Conservation (phyloP, 1,284 basidiomycete genomes). For the Austroboletus olivaceoglutinosus region DNA sequence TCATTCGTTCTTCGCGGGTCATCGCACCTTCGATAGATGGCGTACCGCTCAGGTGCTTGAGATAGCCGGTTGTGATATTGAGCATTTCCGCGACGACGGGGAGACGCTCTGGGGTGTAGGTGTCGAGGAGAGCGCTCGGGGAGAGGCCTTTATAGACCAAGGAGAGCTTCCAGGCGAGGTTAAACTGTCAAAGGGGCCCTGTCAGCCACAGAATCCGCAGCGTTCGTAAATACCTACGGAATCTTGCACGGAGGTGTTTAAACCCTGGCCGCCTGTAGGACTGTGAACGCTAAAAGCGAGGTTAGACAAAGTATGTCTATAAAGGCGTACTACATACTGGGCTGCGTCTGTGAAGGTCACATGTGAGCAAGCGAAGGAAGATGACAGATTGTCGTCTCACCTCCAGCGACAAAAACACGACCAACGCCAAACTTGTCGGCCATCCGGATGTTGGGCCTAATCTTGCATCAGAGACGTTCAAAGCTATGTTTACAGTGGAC, state of each 20-base stretch:
- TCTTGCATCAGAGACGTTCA: neutral
- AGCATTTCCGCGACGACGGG: conserved; percentile 42
- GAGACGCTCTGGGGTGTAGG: conserved; percentile 38
- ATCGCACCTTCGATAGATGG: neutral
- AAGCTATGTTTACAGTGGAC: neutral
- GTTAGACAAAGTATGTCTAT: neutral
- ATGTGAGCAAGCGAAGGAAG: neutral
- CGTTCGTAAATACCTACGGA: conserved; percentile 19
- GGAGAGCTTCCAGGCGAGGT: conserved; percentile 44
- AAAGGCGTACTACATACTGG: conserved; percentile 10
- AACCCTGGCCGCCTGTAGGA: conserved; percentile 45
- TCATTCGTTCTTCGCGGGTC: conserved; percentile 14
- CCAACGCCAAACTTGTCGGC: conserved; percentile 31
- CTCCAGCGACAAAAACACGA: conserved; percentile 37
- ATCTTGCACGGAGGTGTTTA: conserved; percentile 43
- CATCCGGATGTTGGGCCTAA: conserved; percentile 35
- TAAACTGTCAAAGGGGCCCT: conserved; percentile 26
- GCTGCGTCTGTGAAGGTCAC: conserved; percentile 13
- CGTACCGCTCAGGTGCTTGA: neutral
- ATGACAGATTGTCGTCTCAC: conserved; percentile 22
- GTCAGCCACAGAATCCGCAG: neutral
- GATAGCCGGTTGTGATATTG: conserved; percentile 19
- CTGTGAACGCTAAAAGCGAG: conserved; percentile 39
- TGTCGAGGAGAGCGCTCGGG: conserved; percentile 31
- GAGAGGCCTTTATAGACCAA: conserved; percentile 36